These are phyloP conservation scores for Polytrichum formosum DNA, from an alignment of 225 moss, liverwort and hornwort species.

Conservation along the genomic window DNA sequence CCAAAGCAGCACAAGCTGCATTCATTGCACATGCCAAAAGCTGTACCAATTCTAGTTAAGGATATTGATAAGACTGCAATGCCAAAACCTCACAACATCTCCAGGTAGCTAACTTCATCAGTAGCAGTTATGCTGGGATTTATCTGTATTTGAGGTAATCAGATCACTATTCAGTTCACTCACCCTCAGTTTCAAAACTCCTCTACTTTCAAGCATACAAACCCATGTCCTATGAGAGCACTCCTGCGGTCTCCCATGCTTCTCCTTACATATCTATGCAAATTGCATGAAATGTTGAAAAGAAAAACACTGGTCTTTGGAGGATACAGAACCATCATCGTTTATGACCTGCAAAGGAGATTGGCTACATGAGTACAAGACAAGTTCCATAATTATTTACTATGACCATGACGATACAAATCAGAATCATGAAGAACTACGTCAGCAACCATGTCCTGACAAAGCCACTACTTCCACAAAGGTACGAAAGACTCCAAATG, in stretches of 20 bases:
- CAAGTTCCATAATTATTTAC: background rate
- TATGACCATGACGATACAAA: too few species aligned
- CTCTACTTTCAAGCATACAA: background rate
- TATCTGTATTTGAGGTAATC: too few species aligned
- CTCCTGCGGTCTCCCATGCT: background rate
- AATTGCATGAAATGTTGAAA: slow-evolving; percentile 7
- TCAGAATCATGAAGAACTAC: too few species aligned
- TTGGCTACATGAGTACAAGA: background rate
- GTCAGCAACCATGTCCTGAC: too few species aligned
- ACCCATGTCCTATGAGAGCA: too few species aligned
- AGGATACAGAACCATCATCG: slow-evolving; percentile 99
- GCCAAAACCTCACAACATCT: background rate
- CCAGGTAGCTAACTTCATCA: too few species aligned
- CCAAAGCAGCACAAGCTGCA: slow-evolving; percentile 90
- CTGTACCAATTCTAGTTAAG: slow-evolving; percentile 63
- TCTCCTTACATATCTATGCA: slow-evolving; percentile 4
- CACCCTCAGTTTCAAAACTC: background rate
- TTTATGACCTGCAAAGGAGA: slow-evolving; percentile 72
- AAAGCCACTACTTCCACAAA: too few species aligned
- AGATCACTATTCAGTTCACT: background rate
- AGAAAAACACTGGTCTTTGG: slow-evolving; percentile 3
- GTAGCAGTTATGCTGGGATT: too few species aligned
- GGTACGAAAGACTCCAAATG: background rate
- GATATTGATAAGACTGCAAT: background rate
- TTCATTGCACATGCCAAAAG: slow-evolving; percentile 89